Percentiles rank a stretch among this genome's conserved stretches.
Evolutionary conservation across 139 green algal species (phyloP).

Genomic region (Chlamydomonas urium): DNA sequence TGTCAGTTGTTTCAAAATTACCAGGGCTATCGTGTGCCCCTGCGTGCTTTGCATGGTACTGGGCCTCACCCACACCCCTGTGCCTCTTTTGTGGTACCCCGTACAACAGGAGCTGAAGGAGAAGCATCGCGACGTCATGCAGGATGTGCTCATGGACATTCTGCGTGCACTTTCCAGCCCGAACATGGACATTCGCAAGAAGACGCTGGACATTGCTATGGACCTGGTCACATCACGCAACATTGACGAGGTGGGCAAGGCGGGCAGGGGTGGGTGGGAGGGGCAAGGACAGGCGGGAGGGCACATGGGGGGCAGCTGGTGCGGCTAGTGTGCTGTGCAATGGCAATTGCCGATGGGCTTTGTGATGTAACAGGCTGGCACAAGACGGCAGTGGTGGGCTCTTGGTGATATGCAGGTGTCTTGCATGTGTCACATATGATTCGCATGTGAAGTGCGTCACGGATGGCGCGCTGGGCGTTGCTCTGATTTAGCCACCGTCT

Average conservation of each 20-base stretch:
- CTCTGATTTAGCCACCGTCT: too few relatives aligned
- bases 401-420: background rate
- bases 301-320: too few relatives aligned
- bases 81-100: slow-evolving; percentile 2
- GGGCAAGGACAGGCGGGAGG: too few relatives aligned
- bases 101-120: slow-evolving; percentile 82
- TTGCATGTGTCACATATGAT: too few relatives aligned
- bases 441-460: too few relatives aligned
- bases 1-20: background rate
- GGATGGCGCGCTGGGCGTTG: too few relatives aligned
- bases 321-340: too few relatives aligned
- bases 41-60: slow-evolving; percentile 7
- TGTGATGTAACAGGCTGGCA: too few relatives aligned
- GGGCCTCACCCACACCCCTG: background rate
- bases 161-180: slow-evolving; percentile 84
- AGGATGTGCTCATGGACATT: slow-evolving; percentile 96
- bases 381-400: too few relatives aligned
- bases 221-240: slow-evolving; percentile 88
- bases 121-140: slow-evolving; percentile 70
- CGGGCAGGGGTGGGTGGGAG: too few relatives aligned
- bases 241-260: slow-evolving; percentile 55
- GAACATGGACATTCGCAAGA: slow-evolving; percentile 92
- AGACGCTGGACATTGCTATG: slow-evolving; percentile 92
- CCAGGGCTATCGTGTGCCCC: background rate
- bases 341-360: too few relatives aligned